A percentile compares a stretch with the other conserved stretches of the same genome.
Conservation (phyloP, 148 eudicot species). For the Amaranthus palmeri region DNA sequence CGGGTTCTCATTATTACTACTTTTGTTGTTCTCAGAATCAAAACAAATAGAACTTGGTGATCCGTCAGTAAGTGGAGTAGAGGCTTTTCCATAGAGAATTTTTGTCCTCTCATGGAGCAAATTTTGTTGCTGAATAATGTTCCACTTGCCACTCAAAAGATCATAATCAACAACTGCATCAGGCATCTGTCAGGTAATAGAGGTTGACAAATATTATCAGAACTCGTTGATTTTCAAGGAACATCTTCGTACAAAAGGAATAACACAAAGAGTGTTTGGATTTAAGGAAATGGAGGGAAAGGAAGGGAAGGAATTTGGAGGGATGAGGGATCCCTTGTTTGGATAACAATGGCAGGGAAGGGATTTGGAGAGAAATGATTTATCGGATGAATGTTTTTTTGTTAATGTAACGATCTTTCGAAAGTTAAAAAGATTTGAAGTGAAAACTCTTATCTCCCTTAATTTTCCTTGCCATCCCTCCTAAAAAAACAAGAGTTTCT, state of each 20-base stretch:
- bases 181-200: constrained; percentile 65
- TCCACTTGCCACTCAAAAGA: constrained; percentile 72
- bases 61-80: constrained; percentile 32
- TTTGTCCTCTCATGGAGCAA: constrained; percentile 75
- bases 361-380: too few species aligned
- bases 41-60: constrained; percentile 27
- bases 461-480: too few species aligned
- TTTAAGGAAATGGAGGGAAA: too few species aligned
- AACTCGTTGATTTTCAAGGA: neutral
- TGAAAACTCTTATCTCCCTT: too few species aligned
- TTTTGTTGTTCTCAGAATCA: constrained; percentile 24
- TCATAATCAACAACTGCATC: constrained; percentile 92
- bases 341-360: too few species aligned
- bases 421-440: too few species aligned
- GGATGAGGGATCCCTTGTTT: too few species aligned
- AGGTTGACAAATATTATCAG: neutral
- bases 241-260: neutral
- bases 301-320: too few species aligned
- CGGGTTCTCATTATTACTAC: constrained; percentile 28
- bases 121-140: constrained; percentile 87
- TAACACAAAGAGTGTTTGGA: neutral
- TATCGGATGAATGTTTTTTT: too few species aligned
- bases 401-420: too few species aligned
- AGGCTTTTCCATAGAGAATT: constrained; percentile 66
- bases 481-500: too few species aligned